Percentiles rank a stretch among this genome's conserved stretches.
These are phyloP conservation scores for Trichosporon asahii DNA, from an alignment of 1,284 basidiomycete genomes.

Conservation along the genomic window DNA sequence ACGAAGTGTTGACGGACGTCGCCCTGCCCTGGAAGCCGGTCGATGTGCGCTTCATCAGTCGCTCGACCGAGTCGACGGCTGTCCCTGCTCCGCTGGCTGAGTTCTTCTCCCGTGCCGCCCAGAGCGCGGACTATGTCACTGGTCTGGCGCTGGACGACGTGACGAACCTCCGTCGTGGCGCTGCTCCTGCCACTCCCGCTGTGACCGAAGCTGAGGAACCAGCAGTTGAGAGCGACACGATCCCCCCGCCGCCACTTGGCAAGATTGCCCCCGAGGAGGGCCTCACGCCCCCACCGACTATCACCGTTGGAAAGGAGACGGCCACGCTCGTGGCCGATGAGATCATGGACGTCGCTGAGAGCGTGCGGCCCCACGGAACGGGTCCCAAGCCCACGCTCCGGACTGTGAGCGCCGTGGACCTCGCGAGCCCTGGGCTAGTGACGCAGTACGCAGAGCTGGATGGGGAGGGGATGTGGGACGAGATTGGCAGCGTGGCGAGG, in stretches of 20 bases:
- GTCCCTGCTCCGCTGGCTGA: conserved; percentile 8
- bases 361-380: conserved; percentile 1
- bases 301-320: not conserved
- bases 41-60: conserved; percentile 16
- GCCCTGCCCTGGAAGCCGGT: conserved; percentile 20
- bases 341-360: conserved; percentile 18
- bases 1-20: conserved; percentile 13
- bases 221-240: not conserved
- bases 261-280: too few relatives aligned
- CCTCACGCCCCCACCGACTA: not conserved
- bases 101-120: conserved; percentile 18
- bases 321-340: conserved; percentile 20
- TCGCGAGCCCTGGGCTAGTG: conserved; percentile 20
- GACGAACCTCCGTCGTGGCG: conserved; percentile 16
- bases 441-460: conserved; percentile 22
- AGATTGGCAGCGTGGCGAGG: conserved; percentile 15
- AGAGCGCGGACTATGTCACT: not conserved
- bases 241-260: not conserved
- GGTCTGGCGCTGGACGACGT: conserved; percentile 15
- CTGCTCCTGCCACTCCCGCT: not conserved
- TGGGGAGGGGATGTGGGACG: conserved; percentile 16
- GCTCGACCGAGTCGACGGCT: not conserved
- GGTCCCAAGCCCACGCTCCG: conserved; percentile 11
- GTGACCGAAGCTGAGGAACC: not conserved
- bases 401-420: conserved; percentile 16